phyloP scores from a whole-genome alignment of 768 basidiomycete species.

The Tricholoma bakamatsutake region DNA sequence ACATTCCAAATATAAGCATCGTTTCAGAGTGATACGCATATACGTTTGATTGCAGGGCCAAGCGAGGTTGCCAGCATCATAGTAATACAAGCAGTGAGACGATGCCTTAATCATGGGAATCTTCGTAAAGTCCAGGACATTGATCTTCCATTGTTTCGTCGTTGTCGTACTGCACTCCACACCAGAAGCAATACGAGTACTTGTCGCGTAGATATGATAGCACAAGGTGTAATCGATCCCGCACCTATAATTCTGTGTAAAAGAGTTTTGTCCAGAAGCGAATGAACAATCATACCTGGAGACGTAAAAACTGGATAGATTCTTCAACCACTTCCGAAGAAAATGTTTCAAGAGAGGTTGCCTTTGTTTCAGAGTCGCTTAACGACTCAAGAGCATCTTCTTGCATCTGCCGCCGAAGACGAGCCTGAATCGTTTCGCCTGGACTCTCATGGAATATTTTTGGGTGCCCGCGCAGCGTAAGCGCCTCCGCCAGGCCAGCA shows the following conservation, averaged over 20 bases:
- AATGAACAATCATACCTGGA: constrained; percentile 41
- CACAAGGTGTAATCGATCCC: constrained; percentile 61
- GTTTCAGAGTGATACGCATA: background rate
- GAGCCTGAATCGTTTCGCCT: constrained; percentile 35
- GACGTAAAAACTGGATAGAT: constrained; percentile 57
- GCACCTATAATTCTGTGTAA: constrained; percentile 43
- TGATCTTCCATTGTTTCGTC: constrained; percentile 51
- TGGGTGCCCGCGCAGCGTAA: constrained; percentile 34
- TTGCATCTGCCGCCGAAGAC: constrained; percentile 70
- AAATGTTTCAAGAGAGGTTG: constrained; percentile 29
- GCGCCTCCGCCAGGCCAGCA: constrained; percentile 51
- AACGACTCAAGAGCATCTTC: constrained; percentile 62
- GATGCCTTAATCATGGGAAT: constrained; percentile 64
- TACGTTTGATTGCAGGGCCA: background rate
- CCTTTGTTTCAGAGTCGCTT: constrained; percentile 30
- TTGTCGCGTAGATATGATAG: constrained; percentile 67
- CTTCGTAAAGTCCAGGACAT: constrained; percentile 76
- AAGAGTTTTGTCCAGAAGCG: constrained; percentile 2
- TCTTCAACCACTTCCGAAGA: constrained; percentile 59
- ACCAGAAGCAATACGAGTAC: constrained; percentile 85
- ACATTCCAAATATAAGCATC: background rate
- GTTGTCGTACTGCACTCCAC: constrained; percentile 68
- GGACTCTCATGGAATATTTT: constrained; percentile 18
- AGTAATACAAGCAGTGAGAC: background rate
- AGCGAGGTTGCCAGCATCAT: background rate